phyloP scores from a whole-genome alignment of 208 protist species.

The Lotmaria passim region DNA sequence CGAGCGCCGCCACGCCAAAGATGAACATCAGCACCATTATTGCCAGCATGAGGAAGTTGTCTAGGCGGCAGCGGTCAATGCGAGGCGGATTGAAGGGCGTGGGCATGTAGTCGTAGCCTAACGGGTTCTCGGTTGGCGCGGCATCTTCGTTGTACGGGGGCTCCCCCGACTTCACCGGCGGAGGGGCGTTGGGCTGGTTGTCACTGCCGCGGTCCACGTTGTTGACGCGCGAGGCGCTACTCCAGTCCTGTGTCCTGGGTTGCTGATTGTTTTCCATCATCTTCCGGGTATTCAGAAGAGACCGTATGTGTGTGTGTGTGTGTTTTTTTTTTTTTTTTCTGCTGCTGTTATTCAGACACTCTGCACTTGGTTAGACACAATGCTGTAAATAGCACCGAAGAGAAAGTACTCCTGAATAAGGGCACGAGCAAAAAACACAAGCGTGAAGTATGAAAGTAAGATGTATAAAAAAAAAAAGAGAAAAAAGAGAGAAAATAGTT shows the following conservation, averaged over 20 bases:
- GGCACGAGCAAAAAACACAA: too few relatives aligned
- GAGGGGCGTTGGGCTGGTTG: neutral
- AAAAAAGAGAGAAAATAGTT: too few relatives aligned
- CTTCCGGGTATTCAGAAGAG: too few relatives aligned
- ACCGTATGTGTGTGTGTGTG: neutral
- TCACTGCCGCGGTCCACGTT: neutral
- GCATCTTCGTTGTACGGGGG: neutral
- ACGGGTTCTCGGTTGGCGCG: neutral
- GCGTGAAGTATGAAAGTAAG: too few relatives aligned
- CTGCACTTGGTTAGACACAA: too few relatives aligned
- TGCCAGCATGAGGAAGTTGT: slow-evolving; percentile 38
- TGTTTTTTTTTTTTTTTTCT: slow-evolving; percentile 8
- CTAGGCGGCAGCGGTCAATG: slow-evolving; percentile 38
- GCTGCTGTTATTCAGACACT: too few relatives aligned
- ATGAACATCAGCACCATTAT: slow-evolving; percentile 27
- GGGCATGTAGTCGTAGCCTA: slow-evolving; percentile 36
- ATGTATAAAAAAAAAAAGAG: too few relatives aligned
- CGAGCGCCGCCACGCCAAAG: slow-evolving; percentile 29
- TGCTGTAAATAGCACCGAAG: too few relatives aligned
- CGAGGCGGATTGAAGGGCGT: slow-evolving; percentile 39
- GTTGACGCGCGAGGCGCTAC: slow-evolving; percentile 3
- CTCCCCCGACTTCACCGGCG: neutral
- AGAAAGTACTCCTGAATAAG: too few relatives aligned
- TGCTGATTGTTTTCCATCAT: slow-evolving; percentile 4
- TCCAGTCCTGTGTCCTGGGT: slow-evolving; percentile 7